A percentile compares a stretch with the other conserved stretches of the same genome.
Evolutionary conservation across 805 yeast genomes (phyloP).

Genomic region (Scheffersomyces spartinae): DNA sequence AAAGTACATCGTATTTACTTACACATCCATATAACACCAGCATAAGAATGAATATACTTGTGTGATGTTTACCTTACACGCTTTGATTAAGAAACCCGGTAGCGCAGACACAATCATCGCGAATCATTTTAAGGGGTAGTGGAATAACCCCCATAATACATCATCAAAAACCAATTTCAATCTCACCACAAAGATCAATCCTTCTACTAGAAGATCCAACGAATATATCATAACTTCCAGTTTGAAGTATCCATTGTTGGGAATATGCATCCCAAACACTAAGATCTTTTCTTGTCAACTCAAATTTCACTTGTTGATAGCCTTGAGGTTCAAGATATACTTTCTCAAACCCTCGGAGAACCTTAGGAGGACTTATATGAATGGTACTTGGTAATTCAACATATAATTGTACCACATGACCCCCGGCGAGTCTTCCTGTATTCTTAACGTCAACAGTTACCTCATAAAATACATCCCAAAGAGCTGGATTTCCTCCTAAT

Average conservation of each 20-base stretch:
- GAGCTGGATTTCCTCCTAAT: conserved; percentile 47
- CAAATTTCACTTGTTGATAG: conserved; percentile 25
- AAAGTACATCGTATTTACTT: no score
- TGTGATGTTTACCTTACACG: no score
- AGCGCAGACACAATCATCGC: no score
- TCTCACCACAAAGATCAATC: conserved; percentile 35
- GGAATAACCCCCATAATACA: no score
- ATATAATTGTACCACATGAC: conserved; percentile 41
- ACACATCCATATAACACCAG: no score
- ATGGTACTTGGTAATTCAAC: conserved; percentile 38
- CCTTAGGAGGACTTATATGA: conserved; percentile 39
- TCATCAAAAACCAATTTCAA: conserved; percentile 24
- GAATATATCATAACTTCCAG: conserved; percentile 42
- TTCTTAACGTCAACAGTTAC: conserved; percentile 37
- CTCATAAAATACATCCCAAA: conserved; percentile 41
- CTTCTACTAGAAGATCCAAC: conserved; percentile 39
- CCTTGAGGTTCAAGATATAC: conserved; percentile 33
- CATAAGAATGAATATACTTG: no score
- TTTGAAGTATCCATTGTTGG: conserved; percentile 48
- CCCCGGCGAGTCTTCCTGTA: conserved; percentile 35
- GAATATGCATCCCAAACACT: conserved; percentile 43
- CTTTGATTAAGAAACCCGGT: no score
- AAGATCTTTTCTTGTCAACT: conserved; percentile 40
- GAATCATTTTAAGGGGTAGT: no score
- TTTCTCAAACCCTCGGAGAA: conserved; percentile 48